These are phyloP conservation scores for Pyrenopolyporus hunteri DNA, from an alignment of 495 filamentous ascomycete species.

Conservation along the genomic window DNA sequence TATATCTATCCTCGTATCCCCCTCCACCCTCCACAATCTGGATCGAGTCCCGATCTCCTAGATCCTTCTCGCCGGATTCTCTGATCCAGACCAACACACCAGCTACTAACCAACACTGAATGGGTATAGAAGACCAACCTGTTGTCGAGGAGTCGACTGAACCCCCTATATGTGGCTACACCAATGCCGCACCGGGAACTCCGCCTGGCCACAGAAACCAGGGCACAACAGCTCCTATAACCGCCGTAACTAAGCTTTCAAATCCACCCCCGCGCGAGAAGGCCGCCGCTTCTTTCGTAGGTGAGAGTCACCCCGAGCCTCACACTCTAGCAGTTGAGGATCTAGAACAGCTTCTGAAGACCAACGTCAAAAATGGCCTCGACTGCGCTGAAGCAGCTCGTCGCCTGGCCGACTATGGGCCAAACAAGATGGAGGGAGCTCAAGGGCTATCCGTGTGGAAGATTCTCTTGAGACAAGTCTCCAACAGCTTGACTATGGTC, in stretches of 20 bases:
- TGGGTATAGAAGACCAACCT: conserved; percentile 55
- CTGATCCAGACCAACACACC: conserved; percentile 4
- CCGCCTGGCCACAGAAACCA: conserved; percentile 21
- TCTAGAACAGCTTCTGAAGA: conserved; percentile 35
- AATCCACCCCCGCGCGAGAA: conserved; percentile 1
- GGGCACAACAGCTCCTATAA: conserved; percentile 6
- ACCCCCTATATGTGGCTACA: conserved; percentile 57
- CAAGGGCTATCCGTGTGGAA: conserved; percentile 59
- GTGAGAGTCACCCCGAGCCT: conserved; percentile 26
- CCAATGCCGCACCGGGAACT: conserved; percentile 39
- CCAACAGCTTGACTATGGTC: conserved; percentile 61
- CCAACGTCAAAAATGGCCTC: conserved; percentile 48
- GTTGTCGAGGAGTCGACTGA: conserved; percentile 58
- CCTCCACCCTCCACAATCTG: conserved; percentile 22
- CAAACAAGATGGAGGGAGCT: conserved; percentile 59
- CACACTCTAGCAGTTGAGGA: conserved; percentile 33
- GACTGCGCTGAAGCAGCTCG: conserved; percentile 47
- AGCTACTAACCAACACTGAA: conserved; percentile 42
- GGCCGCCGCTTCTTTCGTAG: neutral
- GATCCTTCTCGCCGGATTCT: conserved; percentile 16
- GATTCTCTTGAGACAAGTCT: conserved; percentile 62
- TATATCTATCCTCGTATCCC: conserved; percentile 36
- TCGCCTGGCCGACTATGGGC: conserved; percentile 55
- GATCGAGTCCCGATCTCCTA: conserved; percentile 1
- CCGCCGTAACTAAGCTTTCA: neutral